Conservation (phyloP, 1,284 basidiomycete species). For the Ganoderma resinaceum region DNA sequence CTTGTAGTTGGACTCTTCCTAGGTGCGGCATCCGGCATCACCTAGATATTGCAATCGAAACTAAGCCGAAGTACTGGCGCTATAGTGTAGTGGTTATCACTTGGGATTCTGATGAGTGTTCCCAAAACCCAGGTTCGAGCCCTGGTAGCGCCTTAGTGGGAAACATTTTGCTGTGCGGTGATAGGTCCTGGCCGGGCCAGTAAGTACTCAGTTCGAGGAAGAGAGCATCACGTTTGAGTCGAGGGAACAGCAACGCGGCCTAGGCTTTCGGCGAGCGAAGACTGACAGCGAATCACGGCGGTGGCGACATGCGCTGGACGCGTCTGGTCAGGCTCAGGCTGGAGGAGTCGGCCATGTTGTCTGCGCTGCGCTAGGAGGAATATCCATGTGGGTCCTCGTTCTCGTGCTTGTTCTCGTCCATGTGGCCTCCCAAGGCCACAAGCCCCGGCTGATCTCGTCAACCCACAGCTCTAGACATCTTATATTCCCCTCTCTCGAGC, state of each 20-base stretch:
- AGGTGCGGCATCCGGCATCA: too few relatives aligned
- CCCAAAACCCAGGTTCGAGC: slow-evolving; percentile 28
- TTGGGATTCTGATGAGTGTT: slow-evolving; percentile 11
- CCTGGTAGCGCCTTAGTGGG: slow-evolving; percentile 26
- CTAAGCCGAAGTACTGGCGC: neutral
- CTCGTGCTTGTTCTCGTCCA: slow-evolving; percentile 12
- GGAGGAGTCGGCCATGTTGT: slow-evolving; percentile 11
- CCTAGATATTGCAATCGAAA: neutral
- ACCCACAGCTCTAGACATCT: slow-evolving; percentile 14
- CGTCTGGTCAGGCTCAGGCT: too few relatives aligned
- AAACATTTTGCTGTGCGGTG: too few relatives aligned
- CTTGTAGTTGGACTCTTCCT: too few relatives aligned
- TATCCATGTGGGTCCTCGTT: slow-evolving; percentile 15
- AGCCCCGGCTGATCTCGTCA: slow-evolving; percentile 21
- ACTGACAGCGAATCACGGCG: too few relatives aligned
- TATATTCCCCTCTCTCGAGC: neutral
- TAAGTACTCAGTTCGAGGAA: too few relatives aligned
- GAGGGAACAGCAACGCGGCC: too few relatives aligned
- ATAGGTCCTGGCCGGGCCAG: too few relatives aligned
- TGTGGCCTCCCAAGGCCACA: slow-evolving; percentile 6
- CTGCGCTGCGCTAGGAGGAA: slow-evolving; percentile 1
- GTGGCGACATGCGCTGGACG: neutral
- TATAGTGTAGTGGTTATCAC: slow-evolving; percentile 26
- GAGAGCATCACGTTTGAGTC: neutral
- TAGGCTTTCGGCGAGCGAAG: too few relatives aligned